A percentile compares a stretch with the other conserved stretches of the same genome.
These are phyloP conservation scores for Blastocystis sp. DNA, from an alignment of 352 stramenopile species.

Conservation along the genomic window DNA sequence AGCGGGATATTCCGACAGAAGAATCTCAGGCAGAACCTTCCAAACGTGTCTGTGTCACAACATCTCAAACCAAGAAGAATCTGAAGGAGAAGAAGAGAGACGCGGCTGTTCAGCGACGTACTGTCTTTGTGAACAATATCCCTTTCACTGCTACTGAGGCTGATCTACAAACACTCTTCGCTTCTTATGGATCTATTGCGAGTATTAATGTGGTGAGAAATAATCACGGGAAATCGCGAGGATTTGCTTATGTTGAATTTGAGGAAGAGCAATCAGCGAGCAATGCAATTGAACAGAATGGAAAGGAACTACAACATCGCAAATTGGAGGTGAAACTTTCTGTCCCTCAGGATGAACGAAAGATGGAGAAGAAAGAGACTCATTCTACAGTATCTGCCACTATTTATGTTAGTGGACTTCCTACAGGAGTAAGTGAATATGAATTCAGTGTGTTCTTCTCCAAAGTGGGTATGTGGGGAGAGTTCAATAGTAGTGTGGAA, in stretches of 20 bases:
- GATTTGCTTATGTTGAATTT: slow-evolving; percentile 71
- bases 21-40: background rate
- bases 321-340: slow-evolving; percentile 53
- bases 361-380: slow-evolving; percentile 34
- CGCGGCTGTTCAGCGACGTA: background rate
- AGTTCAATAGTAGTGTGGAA: slow-evolving; percentile 34
- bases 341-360: slow-evolving; percentile 47
- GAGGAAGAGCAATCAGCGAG: slow-evolving; percentile 73
- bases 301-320: slow-evolving; percentile 69
- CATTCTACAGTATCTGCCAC: background rate
- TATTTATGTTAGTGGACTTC: slow-evolving; percentile 51
- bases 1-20: background rate
- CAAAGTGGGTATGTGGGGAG: background rate
- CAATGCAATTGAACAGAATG: slow-evolving; percentile 72
- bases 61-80: background rate
- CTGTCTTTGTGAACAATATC: slow-evolving; percentile 49
- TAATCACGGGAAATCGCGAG: slow-evolving; percentile 44
- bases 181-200: background rate
- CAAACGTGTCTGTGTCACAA: background rate
- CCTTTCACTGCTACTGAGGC: slow-evolving; percentile 9
- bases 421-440: slow-evolving; percentile 30
- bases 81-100: slow-evolving; percentile 46
- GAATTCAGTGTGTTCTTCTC: slow-evolving; percentile 58
- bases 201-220: slow-evolving; percentile 25
- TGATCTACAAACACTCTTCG: background rate